Percentiles rank a stretch among this genome's conserved stretches.
These are phyloP conservation scores for Magnaporthiopsis rhizophila DNA, from an alignment of 2,329 filamentous ascomycete species.

Conservation along the genomic window DNA sequence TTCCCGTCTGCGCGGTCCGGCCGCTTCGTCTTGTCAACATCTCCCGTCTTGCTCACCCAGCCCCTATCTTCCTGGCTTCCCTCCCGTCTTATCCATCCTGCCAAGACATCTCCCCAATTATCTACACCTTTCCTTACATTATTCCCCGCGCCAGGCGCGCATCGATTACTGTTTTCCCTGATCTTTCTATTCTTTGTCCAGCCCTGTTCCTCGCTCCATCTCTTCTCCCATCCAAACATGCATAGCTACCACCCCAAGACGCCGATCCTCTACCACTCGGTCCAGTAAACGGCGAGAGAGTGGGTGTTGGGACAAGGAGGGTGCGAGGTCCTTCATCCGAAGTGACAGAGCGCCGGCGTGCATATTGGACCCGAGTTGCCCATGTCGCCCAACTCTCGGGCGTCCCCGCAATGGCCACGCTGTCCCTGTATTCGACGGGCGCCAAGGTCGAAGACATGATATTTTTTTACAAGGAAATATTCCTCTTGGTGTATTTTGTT, in stretches of 20 bases:
- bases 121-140: no score
- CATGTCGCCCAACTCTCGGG: conserved; percentile 30
- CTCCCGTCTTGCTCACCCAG: no score
- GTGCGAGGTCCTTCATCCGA: conserved; percentile 9
- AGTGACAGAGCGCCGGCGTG: conserved; percentile 9
- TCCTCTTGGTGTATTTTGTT: conserved; percentile 29
- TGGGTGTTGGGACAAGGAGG: conserved; percentile 5
- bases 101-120: no score
- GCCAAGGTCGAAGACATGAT: conserved; percentile 24
- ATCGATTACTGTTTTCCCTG: no score
- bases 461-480: conserved; percentile 30
- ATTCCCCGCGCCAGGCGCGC: no score
- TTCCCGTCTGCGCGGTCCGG: no score
- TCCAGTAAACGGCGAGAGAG: conserved; percentile 22
- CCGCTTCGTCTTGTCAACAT: no score
- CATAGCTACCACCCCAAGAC: conserved; percentile 14
- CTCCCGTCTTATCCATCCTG: no score
- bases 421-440: conserved; percentile 30
- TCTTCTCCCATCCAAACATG: no score
- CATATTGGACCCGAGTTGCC: conserved; percentile 30
- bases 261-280: conserved; percentile 26
- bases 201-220: no score
- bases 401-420: conserved; percentile 30
- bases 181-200: no score
- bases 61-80: no score